phyloP scores from a whole-genome alignment of 2,329 filamentous ascomycete genomes.

The Ophiostoma sp. region DNA sequence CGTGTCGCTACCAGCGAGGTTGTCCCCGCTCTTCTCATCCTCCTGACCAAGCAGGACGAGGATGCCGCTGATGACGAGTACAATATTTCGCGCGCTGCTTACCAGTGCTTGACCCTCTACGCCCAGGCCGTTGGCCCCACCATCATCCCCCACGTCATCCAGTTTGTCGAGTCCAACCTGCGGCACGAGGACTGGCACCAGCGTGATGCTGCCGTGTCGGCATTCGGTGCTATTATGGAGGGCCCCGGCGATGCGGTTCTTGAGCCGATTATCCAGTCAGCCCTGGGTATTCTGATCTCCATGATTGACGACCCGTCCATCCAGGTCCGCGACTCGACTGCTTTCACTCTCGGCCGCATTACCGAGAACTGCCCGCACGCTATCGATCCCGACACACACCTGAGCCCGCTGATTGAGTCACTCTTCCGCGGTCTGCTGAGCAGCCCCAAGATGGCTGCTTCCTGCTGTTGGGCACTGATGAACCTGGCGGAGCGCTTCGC shows the following conservation, averaged over 20 bases:
- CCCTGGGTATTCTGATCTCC: conserved; percentile 82
- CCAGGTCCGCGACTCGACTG: conserved; percentile 92
- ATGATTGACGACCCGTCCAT: conserved; percentile 89
- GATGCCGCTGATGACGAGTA: conserved; percentile 97
- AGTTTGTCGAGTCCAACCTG: conserved; percentile 89
- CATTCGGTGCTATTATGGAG: conserved; percentile 98
- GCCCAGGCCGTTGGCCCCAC: conserved; percentile 84
- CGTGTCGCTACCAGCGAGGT: conserved; percentile 91
- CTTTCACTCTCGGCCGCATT: conserved; percentile 92
- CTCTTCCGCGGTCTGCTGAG: conserved; percentile 88
- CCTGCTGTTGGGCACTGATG: conserved; percentile 99
- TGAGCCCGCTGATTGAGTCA: conserved; percentile 81
- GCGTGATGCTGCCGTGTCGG: conserved; percentile 92
- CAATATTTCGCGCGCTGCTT: conserved; percentile 90
- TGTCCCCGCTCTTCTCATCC: conserved; percentile 82
- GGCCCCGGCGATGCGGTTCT: conserved; percentile 90
- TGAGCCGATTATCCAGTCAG: conserved; percentile 93
- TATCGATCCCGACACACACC: conserved; percentile 80
- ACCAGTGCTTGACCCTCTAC: conserved; percentile 95
- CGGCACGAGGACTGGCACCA: conserved; percentile 91
- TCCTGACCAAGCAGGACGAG: conserved; percentile 96
- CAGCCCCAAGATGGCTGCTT: conserved; percentile 94
- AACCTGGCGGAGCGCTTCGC: conserved; percentile 96
- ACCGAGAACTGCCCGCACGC: conserved; percentile 90
- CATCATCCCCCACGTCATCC: conserved; percentile 81